These are phyloP conservation scores for Infundibulicybe gibba DNA, from an alignment of 768 basidiomycete species.

Conservation along the genomic window DNA sequence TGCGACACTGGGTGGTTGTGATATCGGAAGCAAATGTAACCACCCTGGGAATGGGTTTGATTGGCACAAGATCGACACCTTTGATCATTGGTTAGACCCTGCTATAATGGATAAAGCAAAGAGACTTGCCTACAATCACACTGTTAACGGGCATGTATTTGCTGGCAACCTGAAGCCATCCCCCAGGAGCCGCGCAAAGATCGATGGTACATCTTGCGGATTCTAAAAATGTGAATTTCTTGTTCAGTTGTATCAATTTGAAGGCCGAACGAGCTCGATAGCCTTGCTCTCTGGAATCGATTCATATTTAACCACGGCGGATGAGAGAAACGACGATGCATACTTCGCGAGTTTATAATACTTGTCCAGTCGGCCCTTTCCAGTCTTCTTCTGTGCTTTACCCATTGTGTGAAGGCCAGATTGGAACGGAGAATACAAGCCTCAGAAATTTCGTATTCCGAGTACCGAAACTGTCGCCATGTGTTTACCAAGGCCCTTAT, in stretches of 20 bases:
- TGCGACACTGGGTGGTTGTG: constrained; percentile 87
- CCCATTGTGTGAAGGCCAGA: constrained; percentile 40
- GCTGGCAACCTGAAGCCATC: constrained; percentile 98
- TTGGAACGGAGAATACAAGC: no score
- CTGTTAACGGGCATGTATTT: constrained; percentile 96
- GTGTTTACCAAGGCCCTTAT: no score
- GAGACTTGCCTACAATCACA: constrained; percentile 76
- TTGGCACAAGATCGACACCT: constrained; percentile 96
- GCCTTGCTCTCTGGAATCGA: constrained; percentile 82
- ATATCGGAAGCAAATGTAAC: constrained; percentile 93
- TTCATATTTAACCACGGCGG: constrained; percentile 7
- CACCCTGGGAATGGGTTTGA: constrained; percentile 92
- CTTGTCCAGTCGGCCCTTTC: constrained; percentile 93
- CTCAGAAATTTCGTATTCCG: no score
- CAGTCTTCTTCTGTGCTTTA: constrained; percentile 91
- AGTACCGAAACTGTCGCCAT: no score
- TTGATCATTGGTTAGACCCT: constrained; percentile 9
- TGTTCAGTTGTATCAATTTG: constrained; percentile 98
- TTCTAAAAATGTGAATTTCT: constrained; percentile 93
- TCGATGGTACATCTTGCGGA: constrained; percentile 91
- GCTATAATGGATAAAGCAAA: neutral
- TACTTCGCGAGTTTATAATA: constrained; percentile 96
- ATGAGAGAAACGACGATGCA: constrained; percentile 4
- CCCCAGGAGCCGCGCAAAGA: constrained; percentile 97
- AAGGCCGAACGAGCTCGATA: constrained; percentile 99